Evolutionary conservation across 805 yeast species (phyloP).

Genomic region (Cyberlindnera bimundalis): DNA sequence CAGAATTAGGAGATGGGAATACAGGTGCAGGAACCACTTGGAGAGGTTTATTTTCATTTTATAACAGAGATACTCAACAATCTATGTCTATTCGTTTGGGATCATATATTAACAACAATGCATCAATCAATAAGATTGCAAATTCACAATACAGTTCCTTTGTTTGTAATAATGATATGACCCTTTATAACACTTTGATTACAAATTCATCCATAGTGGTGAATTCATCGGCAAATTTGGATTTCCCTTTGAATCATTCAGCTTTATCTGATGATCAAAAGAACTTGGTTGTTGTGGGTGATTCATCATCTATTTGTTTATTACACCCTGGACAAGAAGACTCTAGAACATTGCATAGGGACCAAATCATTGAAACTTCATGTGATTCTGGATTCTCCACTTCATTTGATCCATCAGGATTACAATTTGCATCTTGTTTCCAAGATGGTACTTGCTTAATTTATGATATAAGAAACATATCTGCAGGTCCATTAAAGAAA

Average conservation of each 20-base stretch:
- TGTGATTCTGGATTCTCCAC: constrained; percentile 85
- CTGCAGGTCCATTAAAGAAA: constrained; percentile 45
- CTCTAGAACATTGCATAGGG: constrained; percentile 27
- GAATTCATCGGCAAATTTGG: constrained; percentile 43
- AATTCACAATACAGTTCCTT: constrained; percentile 50
- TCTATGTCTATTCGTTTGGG: constrained; percentile 61
- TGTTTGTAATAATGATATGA: constrained; percentile 81
- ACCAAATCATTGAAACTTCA: constrained; percentile 46
- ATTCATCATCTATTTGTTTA: constrained; percentile 61
- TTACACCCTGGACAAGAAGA: constrained; percentile 36
- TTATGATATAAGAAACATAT: constrained; percentile 68
- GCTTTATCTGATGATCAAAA: constrained; percentile 61
- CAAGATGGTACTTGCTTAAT: constrained; percentile 81
- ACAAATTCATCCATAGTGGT: constrained; percentile 43
- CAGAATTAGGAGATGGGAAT: constrained; percentile 24
- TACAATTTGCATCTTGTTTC: constrained; percentile 72
- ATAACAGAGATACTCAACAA: constrained; percentile 46
- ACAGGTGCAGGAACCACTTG: constrained; percentile 34
- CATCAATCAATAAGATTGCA: constrained; percentile 46
- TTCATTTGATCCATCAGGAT: constrained; percentile 71
- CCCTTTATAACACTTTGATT: constrained; percentile 63
- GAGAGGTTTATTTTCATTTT: constrained; percentile 64
- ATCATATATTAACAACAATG: constrained; percentile 79
- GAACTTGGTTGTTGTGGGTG: constrained; percentile 70
- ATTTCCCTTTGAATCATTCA: constrained; percentile 73